Conservation (phyloP, 176 grass and related monocot species). For the Phoenix dactylifera region DNA sequence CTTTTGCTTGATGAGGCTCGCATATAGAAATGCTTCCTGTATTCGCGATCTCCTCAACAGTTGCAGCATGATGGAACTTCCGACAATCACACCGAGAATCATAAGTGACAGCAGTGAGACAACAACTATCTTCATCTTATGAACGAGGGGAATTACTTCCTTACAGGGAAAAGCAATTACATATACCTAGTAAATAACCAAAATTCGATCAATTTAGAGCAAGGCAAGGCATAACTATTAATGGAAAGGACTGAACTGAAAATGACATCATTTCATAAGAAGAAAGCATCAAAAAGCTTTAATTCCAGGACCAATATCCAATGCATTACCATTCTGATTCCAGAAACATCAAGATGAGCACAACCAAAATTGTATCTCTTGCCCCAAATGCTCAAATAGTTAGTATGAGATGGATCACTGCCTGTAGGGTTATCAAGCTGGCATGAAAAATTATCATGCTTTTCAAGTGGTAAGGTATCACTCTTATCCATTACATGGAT, state of each 20-base stretch:
- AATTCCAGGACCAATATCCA: not conserved
- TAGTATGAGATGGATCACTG: not conserved
- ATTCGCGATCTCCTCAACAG: slow-evolving; percentile 1
- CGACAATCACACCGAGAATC: not conserved
- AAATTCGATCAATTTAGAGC: not conserved
- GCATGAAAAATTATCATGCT: not conserved
- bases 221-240: not conserved
- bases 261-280: too few species aligned
- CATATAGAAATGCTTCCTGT: slow-evolving; percentile 27
- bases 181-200: not conserved
- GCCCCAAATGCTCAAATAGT: not conserved
- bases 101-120: not conserved
- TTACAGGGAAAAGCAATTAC: not conserved
- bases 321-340: slow-evolving; percentile 5
- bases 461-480: not conserved
- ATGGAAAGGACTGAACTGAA: not conserved
- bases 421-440: not conserved
- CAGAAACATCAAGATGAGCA: not conserved
- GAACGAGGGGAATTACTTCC: not conserved
- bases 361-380: not conserved
- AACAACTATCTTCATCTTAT: not conserved
- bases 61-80: not conserved
- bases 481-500: not conserved
- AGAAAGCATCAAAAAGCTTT: too few species aligned
- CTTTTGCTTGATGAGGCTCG: slow-evolving; percentile 42